Evolutionary conservation across 2,329 filamentous ascomycete species (phyloP).

Genomic region (Laburnicola sp.): DNA sequence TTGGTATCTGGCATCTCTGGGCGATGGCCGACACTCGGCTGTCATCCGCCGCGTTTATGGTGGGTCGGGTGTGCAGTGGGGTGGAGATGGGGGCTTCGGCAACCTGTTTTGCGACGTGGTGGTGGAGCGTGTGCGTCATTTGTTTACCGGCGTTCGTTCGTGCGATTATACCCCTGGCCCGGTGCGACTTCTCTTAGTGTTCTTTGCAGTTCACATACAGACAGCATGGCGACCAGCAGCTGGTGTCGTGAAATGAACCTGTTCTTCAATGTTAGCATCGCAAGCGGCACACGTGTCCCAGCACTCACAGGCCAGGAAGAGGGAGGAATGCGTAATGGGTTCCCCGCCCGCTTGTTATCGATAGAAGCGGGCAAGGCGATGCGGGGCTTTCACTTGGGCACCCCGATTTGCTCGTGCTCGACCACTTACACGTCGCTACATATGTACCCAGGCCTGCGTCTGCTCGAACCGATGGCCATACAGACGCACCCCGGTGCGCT

Average conservation of each 20-base stretch:
- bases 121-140: background rate
- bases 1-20: too few relatives aligned
- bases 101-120: background rate
- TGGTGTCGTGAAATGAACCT: slow-evolving; percentile 13
- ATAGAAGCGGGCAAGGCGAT: slow-evolving; percentile 6
- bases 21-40: background rate
- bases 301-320: background rate
- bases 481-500: background rate
- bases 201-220: slow-evolving; percentile 5
- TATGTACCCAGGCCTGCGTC: background rate
- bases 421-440: slow-evolving; percentile 10
- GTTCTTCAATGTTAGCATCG: background rate
- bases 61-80: background rate
- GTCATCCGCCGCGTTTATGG: background rate
- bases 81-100: background rate
- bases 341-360: background rate
- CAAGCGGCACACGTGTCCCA: slow-evolving; percentile 8
- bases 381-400: slow-evolving; percentile 9
- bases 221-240: slow-evolving; percentile 6
- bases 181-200: background rate
- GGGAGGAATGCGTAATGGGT: background rate
- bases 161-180: slow-evolving; percentile 16
- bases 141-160: slow-evolving; percentile 9
- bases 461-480: background rate
- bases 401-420: slow-evolving; percentile 2